Evolutionary conservation across 2,329 filamentous ascomycete species (phyloP).

Genomic region (Fusarium sp.): DNA sequence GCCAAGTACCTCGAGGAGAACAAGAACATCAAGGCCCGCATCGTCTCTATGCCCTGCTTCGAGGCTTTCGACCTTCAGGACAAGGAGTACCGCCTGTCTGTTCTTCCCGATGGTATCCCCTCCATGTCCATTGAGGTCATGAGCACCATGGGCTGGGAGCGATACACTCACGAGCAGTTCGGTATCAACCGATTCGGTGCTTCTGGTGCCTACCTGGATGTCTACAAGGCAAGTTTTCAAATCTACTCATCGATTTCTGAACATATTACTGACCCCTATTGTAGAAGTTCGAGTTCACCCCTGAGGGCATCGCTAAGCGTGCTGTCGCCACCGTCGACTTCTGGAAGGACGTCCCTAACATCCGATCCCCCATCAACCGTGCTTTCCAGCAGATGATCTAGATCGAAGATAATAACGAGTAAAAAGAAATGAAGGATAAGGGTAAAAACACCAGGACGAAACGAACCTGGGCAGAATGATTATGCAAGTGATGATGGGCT

Average conservation of each 20-base stretch:
- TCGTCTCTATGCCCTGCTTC: constrained; percentile 96
- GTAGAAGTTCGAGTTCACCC: constrained; percentile 99
- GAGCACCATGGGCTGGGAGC: constrained; percentile 98
- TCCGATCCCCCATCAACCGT: constrained; percentile 95
- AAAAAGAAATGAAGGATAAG: constrained; percentile 36
- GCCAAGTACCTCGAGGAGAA: constrained; percentile 92
- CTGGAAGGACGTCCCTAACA: constrained; percentile 92
- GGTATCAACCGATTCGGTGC: constrained; percentile 99
- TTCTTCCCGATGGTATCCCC: constrained; percentile 94
- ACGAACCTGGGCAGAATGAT: constrained; percentile 39
- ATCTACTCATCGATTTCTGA: background rate
- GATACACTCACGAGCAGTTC: constrained; percentile 99
- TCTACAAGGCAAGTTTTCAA: constrained; percentile 80
- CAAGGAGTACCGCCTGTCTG: constrained; percentile 94
- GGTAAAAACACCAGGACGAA: constrained; percentile 27
- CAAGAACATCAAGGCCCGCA: constrained; percentile 86
- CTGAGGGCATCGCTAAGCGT: constrained; percentile 96
- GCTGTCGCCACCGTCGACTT: constrained; percentile 93
- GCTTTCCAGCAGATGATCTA: constrained; percentile 98
- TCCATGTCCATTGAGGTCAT: constrained; percentile 95
- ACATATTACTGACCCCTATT: constrained; percentile 55
- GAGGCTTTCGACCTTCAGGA: constrained; percentile 95
- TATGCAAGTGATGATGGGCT: constrained; percentile 46
- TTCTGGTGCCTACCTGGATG: constrained; percentile 95
- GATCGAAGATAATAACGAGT: constrained; percentile 46